Evolutionary conservation across 176 grass and related monocot genomes (phyloP), one percentile per base, ranked within the genome.

Genomic region (Juncus effusus): DNA sequence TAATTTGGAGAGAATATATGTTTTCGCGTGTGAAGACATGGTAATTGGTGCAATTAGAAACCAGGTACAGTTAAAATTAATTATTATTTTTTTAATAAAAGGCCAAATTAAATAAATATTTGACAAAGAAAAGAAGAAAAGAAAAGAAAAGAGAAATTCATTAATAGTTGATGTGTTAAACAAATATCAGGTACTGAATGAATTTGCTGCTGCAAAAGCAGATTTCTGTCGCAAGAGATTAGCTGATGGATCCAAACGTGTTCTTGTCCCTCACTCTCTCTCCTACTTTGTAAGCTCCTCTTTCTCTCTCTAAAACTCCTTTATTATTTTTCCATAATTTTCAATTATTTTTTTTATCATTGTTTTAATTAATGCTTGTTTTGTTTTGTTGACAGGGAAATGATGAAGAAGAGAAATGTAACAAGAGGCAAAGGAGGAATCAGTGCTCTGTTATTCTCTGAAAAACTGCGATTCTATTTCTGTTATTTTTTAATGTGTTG

Each of bases 1-100:
- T 5, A 89, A 70, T 59, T 73, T 97, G 88, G 81, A 84, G 41
- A 82, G 89, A 51, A 75, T 97, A 38, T 83, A 92, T 63, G 94
- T 77, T 70, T 78, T 79, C 1, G 88, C 88, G 4, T 97, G 94
- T 64, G 52, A 74, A 6, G 94, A 97, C 53, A 97, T 93, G 94
- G 38, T 97, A 54, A 89, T 89, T 0, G 94, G 88, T 65, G 88
- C 88, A 39, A 84, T 97, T 64, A 91, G 83, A 64, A 93, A 87
- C 74, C 88, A 93, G 94, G 94, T 99, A 80, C 44, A 28, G 19
- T 28, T 28, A 28, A 28, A 28, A 28, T 28, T 28, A 28, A 28
- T 28, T 28, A 28, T 28, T 28, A 28, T 28, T 47, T 40, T 56
- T 76, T 74, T 4, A 57, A 45, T 16, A 41, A 63, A 54, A 28